Base-by-base conservation (phyloP, 352 stramenopile species). In the Saprolegnia diclina region DNA sequence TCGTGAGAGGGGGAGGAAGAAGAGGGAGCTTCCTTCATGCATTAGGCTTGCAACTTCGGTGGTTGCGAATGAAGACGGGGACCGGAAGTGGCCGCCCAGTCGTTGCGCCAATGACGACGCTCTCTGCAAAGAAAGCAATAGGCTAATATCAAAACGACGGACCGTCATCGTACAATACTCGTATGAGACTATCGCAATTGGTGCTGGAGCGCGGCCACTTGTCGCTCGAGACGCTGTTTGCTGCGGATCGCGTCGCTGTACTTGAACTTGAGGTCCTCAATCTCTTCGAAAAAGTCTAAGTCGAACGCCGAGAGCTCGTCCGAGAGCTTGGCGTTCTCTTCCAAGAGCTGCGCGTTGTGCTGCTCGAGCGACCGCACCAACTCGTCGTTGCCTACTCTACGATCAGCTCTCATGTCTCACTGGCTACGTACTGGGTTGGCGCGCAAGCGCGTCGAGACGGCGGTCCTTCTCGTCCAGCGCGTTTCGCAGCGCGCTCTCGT, bases 241-340 rank as follows among this genome's bases (percentile, higher is more conserved):
- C 94, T 84, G 11, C 89, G 77, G 11, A 93, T 67, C 18, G 91
- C 89, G 74, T 97, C 82, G 4, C 88, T 79, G 71, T 98, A 97
- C 67, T 96, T 92, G 81, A 93, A 97, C 76, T 98, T 98, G 61
- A 98, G 85, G 65, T 98, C 92, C 75, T 98, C 93, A 64, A 98
- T 97, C 63, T 98, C 92, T 59, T 98, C 92, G 65, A 98, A 98
- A 73, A 98, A 98, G 22, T 97, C 92, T 71, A 95, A 73, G 64
- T 97, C 92, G 65, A 98, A 98, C 18, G 91, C 92, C 44, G 81
- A 76, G 44, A 98, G 74, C 71, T 97, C 89, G 48, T 83, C 79
- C 3, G 75, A 80, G 21, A 96, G 71, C 52, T 85, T 78, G 50
- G 74, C 72, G 56, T 94, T 95, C 67, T 96, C 91, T 44, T 85